Evolutionary conservation across 2,329 filamentous ascomycete genomes (phyloP).

Genomic region (Pestalotiopsis sp.): DNA sequence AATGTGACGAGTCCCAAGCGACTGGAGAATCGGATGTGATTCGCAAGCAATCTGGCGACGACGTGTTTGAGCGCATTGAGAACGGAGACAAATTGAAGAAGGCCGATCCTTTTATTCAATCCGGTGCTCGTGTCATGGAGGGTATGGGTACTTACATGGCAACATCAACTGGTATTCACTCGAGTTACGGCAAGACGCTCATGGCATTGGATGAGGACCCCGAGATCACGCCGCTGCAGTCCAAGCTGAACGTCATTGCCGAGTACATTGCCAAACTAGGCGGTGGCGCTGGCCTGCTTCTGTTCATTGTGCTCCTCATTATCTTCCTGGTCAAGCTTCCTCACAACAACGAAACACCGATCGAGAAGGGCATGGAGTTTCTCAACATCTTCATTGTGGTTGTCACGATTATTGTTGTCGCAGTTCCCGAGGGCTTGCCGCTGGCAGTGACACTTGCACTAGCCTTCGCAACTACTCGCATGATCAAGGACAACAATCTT

Average conservation of each 20-base stretch:
- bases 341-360: slow-evolving; percentile 55
- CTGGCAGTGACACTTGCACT: slow-evolving; percentile 78
- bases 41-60: slow-evolving; percentile 67
- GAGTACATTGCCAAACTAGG: slow-evolving; percentile 79
- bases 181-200: slow-evolving; percentile 75
- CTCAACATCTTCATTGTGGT: slow-evolving; percentile 78
- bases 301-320: slow-evolving; percentile 87
- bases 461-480: slow-evolving; percentile 76
- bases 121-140: slow-evolving; percentile 77
- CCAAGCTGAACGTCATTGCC: slow-evolving; percentile 74
- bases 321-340: slow-evolving; percentile 75
- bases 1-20: slow-evolving; percentile 77
- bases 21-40: slow-evolving; percentile 81
- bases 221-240: slow-evolving; percentile 76
- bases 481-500: slow-evolving; percentile 78
- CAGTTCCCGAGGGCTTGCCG: slow-evolving; percentile 77
- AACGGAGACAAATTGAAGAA: slow-evolving; percentile 68
- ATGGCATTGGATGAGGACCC: slow-evolving; percentile 74
- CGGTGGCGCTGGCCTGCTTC: slow-evolving; percentile 74
- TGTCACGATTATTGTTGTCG: slow-evolving; percentile 79
- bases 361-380: slow-evolving; percentile 78
- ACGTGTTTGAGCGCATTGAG: slow-evolving; percentile 71
- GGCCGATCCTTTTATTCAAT: slow-evolving; percentile 84
- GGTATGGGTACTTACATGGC: slow-evolving; percentile 76
- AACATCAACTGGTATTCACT: slow-evolving; percentile 74